A percentile compares a stretch with the other conserved stretches of the same genome.
phyloP scores from a whole-genome alignment of 495 filamentous ascomycete species.

The Haplographium delicatum region DNA sequence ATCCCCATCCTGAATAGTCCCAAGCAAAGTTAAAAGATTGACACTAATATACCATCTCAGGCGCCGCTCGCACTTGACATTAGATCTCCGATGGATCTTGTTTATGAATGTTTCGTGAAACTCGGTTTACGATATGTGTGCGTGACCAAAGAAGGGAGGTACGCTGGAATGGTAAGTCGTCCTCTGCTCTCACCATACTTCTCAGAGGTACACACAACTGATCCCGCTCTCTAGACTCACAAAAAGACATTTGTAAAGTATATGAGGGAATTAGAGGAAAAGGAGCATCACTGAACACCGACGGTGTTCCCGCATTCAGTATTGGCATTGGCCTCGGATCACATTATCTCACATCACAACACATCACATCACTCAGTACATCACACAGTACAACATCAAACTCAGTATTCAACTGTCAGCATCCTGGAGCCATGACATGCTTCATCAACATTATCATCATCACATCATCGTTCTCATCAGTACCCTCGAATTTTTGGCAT shows the following conservation, averaged over 20 bases:
- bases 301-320: too few relatives aligned
- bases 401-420: too few relatives aligned
- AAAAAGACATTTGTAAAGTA: slow-evolving; percentile 98
- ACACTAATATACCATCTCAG: slow-evolving; percentile 2
- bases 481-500: too few relatives aligned
- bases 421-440: neutral
- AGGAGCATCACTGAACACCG: slow-evolving; percentile 31
- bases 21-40: too few relatives aligned
- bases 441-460: too few relatives aligned
- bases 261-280: slow-evolving; percentile 72
- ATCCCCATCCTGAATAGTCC: too few relatives aligned
- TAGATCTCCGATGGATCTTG: slow-evolving; percentile 86
- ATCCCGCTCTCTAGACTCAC: slow-evolving; percentile 39
- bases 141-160: slow-evolving; percentile 75
- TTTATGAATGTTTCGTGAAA: slow-evolving; percentile 96
- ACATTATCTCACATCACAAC: neutral
- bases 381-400: too few relatives aligned
- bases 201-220: slow-evolving; percentile 37
- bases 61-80: slow-evolving; percentile 86
- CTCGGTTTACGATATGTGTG: slow-evolving; percentile 90
- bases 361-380: neutral
- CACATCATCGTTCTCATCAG: too few relatives aligned
- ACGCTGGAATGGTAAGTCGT: slow-evolving; percentile 70
- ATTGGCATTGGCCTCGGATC: neutral
- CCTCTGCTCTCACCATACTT: neutral